Base-by-base conservation (phyloP, 1,139 yeast species). In the Suhomyces taliae region DNA sequence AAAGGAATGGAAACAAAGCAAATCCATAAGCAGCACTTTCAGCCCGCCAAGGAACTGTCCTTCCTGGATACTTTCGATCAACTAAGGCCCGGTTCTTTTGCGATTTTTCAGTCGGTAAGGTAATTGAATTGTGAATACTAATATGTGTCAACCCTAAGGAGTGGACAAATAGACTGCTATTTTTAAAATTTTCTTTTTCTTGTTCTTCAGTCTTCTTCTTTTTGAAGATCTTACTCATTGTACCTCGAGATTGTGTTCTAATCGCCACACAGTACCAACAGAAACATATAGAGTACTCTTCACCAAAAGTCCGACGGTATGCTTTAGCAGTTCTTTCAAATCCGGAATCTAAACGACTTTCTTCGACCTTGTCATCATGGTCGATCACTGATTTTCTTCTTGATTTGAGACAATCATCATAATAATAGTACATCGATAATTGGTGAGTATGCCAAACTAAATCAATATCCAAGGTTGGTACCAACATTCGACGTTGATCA, bases 401-500 rank as follows among this genome's bases (percentile, higher is more conserved):
- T 11, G 47, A 39, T 6, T 38, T 37, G 33, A 47, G 43, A 40
- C 67, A 64, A 43, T 58, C 62, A 2, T 53, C 43, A 40, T 58
- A 57, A 51, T 72, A 72, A 29, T 52, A 52, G 15, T 40, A 44
- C 37, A 65, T 60, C 3, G 60, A 54, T 29, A 72, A 55, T 47
- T 67, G 74, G 49, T 72, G 75, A 8, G 76, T 70, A 46, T 69
- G 75, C 76, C 77, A 72, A 1, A 67, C 57, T 37, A 72, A 56
- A 48, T 72, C 76, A 32, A 72, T 64, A 45, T 72, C 77, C 45
- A 71, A 55, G 1, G 76, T 69, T 0, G 77, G 76, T 1, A 72
- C 69, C 24, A 65, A 53, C 44, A 60, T 52, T 15, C 38, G 34
- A 8, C 37, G 43, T 11, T 40, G 47, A 27, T 50, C 55, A 14